phyloP scores from a whole-genome alignment of 768 basidiomycete species.

The Mycena maculata region DNA sequence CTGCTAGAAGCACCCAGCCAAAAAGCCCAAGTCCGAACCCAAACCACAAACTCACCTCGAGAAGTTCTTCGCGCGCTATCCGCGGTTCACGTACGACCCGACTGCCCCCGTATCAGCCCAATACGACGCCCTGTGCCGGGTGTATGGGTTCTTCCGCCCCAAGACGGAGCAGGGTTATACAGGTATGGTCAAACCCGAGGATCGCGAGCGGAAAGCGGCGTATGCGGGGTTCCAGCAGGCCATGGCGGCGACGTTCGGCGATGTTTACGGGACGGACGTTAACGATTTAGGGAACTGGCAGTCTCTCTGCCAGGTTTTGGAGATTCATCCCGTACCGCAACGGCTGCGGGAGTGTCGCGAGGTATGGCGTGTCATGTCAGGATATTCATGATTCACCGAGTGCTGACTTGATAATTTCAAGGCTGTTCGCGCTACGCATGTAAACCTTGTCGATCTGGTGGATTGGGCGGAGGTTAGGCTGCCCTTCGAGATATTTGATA shows the following conservation, averaged over 20 bases:
- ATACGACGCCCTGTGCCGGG: conserved; percentile 40
- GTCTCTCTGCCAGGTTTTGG: conserved; percentile 40
- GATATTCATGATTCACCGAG: background rate
- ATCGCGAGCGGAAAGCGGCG: conserved; percentile 18
- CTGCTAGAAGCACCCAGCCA: background rate
- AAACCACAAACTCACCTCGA: conserved; percentile 5
- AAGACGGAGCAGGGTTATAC: background rate
- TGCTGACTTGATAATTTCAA: background rate
- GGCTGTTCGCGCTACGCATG: background rate
- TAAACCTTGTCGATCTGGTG: conserved; percentile 20
- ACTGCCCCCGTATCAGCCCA: conserved; percentile 38
- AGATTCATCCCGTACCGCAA: conserved; percentile 40
- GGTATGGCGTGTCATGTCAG: background rate
- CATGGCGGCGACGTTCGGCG: conserved; percentile 48
- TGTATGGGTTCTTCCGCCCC: conserved; percentile 9
- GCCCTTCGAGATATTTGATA: background rate
- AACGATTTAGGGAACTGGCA: conserved; percentile 45
- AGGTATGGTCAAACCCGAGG: no score
- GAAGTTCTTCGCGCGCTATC: conserved; percentile 38
- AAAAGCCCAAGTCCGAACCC: no score
- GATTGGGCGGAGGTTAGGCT: background rate
- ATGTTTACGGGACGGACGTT: conserved; percentile 47
- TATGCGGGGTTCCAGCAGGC: conserved; percentile 42
- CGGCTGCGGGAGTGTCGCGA: background rate
- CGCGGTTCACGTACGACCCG: conserved; percentile 37